These are phyloP conservation scores for Fusarium oxysporum DNA, from an alignment of 2,329 filamentous ascomycete species.

Conservation along the genomic window DNA sequence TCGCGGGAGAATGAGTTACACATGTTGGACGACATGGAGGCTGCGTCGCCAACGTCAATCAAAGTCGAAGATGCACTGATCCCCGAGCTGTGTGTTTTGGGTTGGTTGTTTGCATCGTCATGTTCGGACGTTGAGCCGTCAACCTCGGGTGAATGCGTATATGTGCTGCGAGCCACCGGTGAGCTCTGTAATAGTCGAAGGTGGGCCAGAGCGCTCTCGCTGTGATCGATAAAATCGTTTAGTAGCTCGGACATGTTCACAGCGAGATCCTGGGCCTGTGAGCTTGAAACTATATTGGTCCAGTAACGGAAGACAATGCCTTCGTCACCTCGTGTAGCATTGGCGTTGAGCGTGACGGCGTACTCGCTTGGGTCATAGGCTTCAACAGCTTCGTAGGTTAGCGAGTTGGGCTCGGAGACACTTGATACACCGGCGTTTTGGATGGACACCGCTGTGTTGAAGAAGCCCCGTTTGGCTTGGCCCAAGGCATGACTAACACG, in stretches of 20 bases:
- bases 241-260: slow-evolving; percentile 31
- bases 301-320: slow-evolving; percentile 42
- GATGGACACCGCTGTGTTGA: slow-evolving; percentile 52
- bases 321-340: slow-evolving; percentile 40
- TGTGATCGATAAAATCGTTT: slow-evolving; percentile 29
- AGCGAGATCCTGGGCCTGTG: slow-evolving; percentile 34
- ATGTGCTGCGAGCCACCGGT: not conserved
- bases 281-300: slow-evolving; percentile 27
- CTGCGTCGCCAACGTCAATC: slow-evolving; percentile 1
- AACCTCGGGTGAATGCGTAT: not conserved
- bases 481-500: slow-evolving; percentile 53
- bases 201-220: slow-evolving; percentile 27
- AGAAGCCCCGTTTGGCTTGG: slow-evolving; percentile 41
- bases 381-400: slow-evolving; percentile 32
- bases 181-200: slow-evolving; percentile 13
- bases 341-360: slow-evolving; percentile 48
- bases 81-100: not conserved
- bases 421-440: slow-evolving; percentile 37
- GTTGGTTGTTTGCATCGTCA: not conserved
- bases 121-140: not conserved
- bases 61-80: slow-evolving; percentile 24
- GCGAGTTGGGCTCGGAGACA: not conserved
- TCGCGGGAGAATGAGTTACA: not conserved
- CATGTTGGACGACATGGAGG: slow-evolving; percentile 9
- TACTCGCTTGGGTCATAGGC: slow-evolving; percentile 48